phyloP scores from a whole-genome alignment of 2,329 filamentous ascomycete species.

The Xylaria sp. region DNA sequence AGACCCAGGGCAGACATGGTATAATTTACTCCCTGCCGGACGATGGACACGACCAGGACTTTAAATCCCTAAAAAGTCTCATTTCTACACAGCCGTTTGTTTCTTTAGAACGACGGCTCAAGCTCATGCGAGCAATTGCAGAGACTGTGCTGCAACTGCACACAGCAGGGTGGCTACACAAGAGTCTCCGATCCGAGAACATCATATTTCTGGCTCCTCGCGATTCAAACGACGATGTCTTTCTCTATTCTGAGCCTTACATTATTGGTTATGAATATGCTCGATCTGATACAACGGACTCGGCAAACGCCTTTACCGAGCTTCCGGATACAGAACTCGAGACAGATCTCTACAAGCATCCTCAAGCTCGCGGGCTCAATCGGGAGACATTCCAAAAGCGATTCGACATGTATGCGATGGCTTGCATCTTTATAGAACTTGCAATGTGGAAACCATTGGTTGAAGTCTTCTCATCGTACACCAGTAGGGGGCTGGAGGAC shows the following conservation, averaged over 20 bases:
- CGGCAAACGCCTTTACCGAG: conserved; percentile 28
- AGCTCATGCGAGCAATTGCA: conserved; percentile 29
- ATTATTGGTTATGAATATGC: conserved; percentile 32
- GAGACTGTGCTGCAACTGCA: conserved; percentile 39
- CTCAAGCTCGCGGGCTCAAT: conserved; percentile 21
- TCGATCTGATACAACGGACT: conserved; percentile 21
- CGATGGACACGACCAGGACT: conserved; percentile 19
- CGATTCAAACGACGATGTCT: conserved; percentile 17
- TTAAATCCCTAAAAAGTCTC: conserved; percentile 23
- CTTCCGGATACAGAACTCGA: conserved; percentile 26
- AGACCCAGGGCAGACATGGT: conserved; percentile 22
- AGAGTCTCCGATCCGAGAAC: conserved; percentile 38
- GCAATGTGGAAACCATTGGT: conserved; percentile 25
- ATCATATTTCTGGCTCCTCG: conserved; percentile 35
- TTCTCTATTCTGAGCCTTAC: conserved; percentile 28
- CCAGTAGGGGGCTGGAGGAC: not conserved
- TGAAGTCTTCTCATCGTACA: conserved; percentile 10
- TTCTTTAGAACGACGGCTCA: conserved; percentile 26
- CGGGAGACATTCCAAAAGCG: conserved; percentile 32
- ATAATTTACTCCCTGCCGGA: conserved; percentile 27
- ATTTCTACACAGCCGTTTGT: conserved; percentile 11
- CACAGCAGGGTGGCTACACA: conserved; percentile 42
- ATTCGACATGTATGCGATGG: conserved; percentile 34
- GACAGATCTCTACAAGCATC: conserved; percentile 32
- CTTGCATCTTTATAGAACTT: conserved; percentile 24